These are phyloP conservation scores for Corylus avellana DNA, from an alignment of 306 rosid genomes.

Conservation along the genomic window DNA sequence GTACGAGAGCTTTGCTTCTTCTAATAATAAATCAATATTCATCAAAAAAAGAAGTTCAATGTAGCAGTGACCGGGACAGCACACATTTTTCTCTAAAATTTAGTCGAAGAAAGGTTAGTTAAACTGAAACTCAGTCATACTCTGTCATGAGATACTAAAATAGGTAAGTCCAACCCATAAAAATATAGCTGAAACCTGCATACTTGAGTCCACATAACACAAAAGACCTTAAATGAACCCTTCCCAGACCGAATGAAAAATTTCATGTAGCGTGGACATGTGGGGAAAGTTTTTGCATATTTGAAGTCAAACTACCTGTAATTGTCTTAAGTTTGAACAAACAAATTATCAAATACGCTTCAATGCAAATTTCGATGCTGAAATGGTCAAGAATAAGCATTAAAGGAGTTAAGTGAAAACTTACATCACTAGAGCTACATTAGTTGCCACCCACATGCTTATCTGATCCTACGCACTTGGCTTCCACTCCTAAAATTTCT, in stretches of 20 bases:
- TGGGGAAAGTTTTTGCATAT: background rate
- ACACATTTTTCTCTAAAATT: background rate
- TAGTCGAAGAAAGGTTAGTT: background rate
- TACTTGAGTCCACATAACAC: background rate
- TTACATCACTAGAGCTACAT: background rate
- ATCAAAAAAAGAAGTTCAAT: background rate
- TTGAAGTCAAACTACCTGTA: background rate
- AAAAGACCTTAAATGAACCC: background rate
- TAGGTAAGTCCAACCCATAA: background rate
- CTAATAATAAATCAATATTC: no score
- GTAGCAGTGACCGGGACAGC: background rate
- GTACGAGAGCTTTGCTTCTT: no score
- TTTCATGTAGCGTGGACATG: background rate
- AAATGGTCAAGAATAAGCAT: background rate
- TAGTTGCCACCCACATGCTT: background rate
- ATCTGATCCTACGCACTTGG: background rate
- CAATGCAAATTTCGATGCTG: background rate
- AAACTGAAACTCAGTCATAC: background rate
- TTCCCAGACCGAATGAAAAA: background rate
- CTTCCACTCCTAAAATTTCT: background rate
- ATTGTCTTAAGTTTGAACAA: background rate
- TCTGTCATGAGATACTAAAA: background rate
- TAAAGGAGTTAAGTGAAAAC: background rate
- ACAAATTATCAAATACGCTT: background rate
- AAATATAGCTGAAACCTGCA: background rate